Base-by-base conservation (phyloP, 176 grass and related monocot genomes). In the Ensete glaucum region DNA sequence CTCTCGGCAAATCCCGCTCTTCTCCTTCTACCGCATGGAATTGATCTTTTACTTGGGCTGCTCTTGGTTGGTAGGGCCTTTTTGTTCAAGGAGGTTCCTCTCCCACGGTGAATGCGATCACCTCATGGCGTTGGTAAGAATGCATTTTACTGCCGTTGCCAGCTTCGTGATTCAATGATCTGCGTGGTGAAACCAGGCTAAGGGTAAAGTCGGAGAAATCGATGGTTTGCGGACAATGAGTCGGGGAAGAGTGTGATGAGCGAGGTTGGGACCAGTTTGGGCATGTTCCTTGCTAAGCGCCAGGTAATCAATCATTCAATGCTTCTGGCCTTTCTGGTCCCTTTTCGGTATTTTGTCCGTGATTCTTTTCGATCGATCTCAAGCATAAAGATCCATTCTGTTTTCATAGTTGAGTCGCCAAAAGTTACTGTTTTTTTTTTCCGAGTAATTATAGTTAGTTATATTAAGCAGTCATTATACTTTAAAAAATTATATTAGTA, bases 231-330 rank as follows among this genome's bases (percentile, higher is more conserved):
- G 52, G 91, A 88, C 79, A 82, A 64, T 1, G 80, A 85, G 6
- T 88, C 87, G 29, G 91, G 91, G 57, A 68, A 86, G 56, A 90
- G 75, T 16, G 21, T 88, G 52, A 79, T 72, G 91, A 94, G 87
- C 73, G 14, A 82, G 59, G 85, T 85, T 58, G 77, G 91, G 75
- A 94, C 91, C 11, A 94, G 91, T 83, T 86, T 87, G 24, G 91
- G 91, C 83, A 82, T 86, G 51, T 94, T 90, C 78, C 53, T 94
- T 71, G 48, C 21, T 11, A 94, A 94, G 78, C 81, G 50, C 54
- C 19, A 86, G 87, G 91, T 94, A 87, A 70, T 70, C 29, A 8
- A 22, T 16, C 14, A 16, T 2, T 50, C 9, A 8, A n/a, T 19
- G 34, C 11, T 54, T 27, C 64, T 11, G 23, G 25, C 7, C 3